Base-by-base conservation (phyloP, 23 red algal genomes). In the Gracilariopsis chorda region DNA sequence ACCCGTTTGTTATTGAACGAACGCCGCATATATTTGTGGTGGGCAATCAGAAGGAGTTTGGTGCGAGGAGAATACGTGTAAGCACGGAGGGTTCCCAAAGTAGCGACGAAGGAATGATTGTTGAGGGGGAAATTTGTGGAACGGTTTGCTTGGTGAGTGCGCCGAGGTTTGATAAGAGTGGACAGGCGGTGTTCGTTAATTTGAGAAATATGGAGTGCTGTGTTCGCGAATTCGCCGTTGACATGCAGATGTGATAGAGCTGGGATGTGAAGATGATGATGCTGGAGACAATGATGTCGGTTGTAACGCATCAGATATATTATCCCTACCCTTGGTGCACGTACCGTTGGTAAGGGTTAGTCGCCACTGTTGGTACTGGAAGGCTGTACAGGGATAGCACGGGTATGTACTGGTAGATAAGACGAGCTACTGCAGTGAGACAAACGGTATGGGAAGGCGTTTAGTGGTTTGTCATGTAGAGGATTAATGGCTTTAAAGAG, bases 41-140 rank as follows among this genome's bases (percentile, higher is more conserved):
- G 2, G 90, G 81, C 19, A 84, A 84, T 51, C 90, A 93, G 56
- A 65, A 71, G 81, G 72, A 86, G 64, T 93, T 85, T 77, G 74
- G 57, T 35, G 59, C 88, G 51, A 56, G 62, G 46, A 43, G 62
- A 36, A 51, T 91, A 29, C 36, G 70, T 34, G 43, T 77, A 6
- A 67, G 10, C 7, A 5, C 19, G 36, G 48, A 64, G 8, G 0
- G 45, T 21, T 72, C 70, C 17, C 69, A 77, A 34, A 51, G 45
- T 34, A 60, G 61, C 14, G 24, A 46, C 64, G 70, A 77, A 17
- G 29, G 49, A 17, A 89, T 78, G 68, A 23, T 40, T 35, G 46
- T 69, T 37, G 88, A 91, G 33, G 40, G 46, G 20, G 58, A 72
- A 8, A 0, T 47, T 16, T 16, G 27, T 51, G 62, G 60, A 14